Conservation (phyloP, 208 protist species). For the Strigomonas culicis region DNA sequence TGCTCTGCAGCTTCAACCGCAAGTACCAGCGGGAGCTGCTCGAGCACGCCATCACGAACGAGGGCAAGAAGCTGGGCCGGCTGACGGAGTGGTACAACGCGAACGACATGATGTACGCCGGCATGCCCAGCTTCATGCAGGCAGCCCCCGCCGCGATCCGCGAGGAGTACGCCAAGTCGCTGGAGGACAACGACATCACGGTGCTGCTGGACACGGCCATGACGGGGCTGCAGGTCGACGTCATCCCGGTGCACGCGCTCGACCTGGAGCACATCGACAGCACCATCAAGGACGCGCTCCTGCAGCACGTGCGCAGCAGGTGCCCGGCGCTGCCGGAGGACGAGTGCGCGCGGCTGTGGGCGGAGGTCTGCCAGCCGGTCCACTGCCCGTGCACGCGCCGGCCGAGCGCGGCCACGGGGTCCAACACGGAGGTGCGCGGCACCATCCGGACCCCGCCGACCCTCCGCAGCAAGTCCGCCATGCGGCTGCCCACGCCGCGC, state of each 20-base stretch:
- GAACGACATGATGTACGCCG: constrained; percentile 77
- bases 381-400: background rate
- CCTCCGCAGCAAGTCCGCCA: background rate
- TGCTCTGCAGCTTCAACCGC: constrained; percentile 75
- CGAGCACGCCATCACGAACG: constrained; percentile 35
- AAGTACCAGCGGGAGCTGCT: constrained; percentile 64
- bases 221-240: constrained; percentile 84
- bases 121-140: constrained; percentile 45
- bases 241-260: constrained; percentile 65
- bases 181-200: constrained; percentile 69
- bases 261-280: constrained; percentile 64
- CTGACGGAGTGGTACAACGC: constrained; percentile 58
- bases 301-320: constrained; percentile 16
- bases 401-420: background rate
- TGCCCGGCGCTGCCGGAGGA: background rate
- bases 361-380: constrained; percentile 2
- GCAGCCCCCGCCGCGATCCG: constrained; percentile 56
- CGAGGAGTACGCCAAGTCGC: constrained; percentile 59
- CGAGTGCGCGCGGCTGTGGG: constrained; percentile 11
- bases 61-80: constrained; percentile 35
- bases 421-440: background rate
- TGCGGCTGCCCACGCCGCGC: background rate
- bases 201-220: constrained; percentile 80
- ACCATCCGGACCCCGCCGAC: background rate
- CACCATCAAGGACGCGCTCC: constrained; percentile 40